These are phyloP conservation scores for Brasenia schreberi DNA, from an alignment of 164 flowering plant genomes.

Conservation along the genomic window DNA sequence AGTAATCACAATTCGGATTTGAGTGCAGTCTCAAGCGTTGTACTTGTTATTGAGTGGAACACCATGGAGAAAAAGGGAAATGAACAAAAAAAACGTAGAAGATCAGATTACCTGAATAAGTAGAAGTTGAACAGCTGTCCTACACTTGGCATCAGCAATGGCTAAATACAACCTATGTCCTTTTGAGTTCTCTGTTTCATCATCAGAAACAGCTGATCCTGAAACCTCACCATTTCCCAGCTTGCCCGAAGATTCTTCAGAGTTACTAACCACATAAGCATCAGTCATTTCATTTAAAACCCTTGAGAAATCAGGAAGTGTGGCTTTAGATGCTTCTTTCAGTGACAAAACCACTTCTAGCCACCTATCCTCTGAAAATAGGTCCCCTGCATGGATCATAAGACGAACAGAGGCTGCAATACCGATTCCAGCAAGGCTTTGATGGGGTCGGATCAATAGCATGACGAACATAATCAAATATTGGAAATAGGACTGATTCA, in stretches of 20 bases:
- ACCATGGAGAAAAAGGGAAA: no score
- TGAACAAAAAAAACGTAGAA: no score
- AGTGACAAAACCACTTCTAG: conserved; percentile 72
- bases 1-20: no score
- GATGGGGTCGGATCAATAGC: conserved; percentile 97
- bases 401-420: conserved; percentile 94
- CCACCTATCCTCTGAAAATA: conserved; percentile 94
- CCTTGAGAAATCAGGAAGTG: conserved; percentile 73
- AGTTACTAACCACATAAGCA: conserved; percentile 14
- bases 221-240: conserved; percentile 24
- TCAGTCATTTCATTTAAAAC: conserved; percentile 23
- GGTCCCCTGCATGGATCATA: conserved; percentile 87
- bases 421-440: conserved; percentile 98
- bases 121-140: conserved; percentile 87
- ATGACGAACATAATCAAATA: conserved; percentile 96
- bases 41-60: no score
- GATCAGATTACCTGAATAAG: conserved; percentile 59
- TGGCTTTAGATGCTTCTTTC: conserved; percentile 75
- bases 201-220: conserved; percentile 26
- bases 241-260: conserved; percentile 19
- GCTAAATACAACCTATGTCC: conserved; percentile 36
- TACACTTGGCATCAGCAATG: conserved; percentile 76
- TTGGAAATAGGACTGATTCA: conserved; percentile 91
- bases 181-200: conserved; percentile 39
- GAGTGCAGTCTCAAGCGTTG: no score